These are phyloP conservation scores for Rossbeevera mucosa DNA, from an alignment of 768 basidiomycete species.

Conservation along the genomic window DNA sequence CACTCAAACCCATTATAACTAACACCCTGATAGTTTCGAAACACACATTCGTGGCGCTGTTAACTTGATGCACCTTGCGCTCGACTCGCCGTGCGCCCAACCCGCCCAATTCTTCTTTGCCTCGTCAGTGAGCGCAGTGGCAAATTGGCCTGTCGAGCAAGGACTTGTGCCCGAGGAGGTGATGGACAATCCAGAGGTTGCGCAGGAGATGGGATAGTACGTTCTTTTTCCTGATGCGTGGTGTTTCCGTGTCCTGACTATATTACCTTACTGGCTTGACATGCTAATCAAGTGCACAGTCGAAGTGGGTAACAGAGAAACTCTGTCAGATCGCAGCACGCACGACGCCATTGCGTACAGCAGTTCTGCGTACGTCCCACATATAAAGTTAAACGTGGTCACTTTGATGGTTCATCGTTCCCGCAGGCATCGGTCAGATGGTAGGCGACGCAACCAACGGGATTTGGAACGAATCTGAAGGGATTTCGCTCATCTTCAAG, in stretches of 20 bases:
- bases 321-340: conserved; percentile 25
- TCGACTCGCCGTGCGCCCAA: conserved; percentile 30
- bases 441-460: conserved; percentile 47
- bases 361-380: conserved; percentile 18
- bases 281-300: conserved; percentile 19
- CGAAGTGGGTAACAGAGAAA: conserved; percentile 55
- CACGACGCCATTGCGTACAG: conserved; percentile 18
- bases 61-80: conserved; percentile 47
- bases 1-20: background rate
- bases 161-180: conserved; percentile 13
- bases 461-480: conserved; percentile 53
- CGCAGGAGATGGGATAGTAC: conserved; percentile 34
- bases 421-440: conserved; percentile 50
- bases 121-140: conserved; percentile 35
- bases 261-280: background rate
- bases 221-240: conserved; percentile 1
- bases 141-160: conserved; percentile 16
- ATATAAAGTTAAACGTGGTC: background rate
- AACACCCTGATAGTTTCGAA: conserved; percentile 31
- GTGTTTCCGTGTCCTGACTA: background rate
- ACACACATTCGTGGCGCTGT: conserved; percentile 45
- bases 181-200: conserved; percentile 22
- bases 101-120: no score
- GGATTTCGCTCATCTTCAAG: conserved; percentile 27
- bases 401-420: background rate